Evolutionary conservation across 352 stramenopile genomes (phyloP).

Genomic region (Elongisporangium anandrum): DNA sequence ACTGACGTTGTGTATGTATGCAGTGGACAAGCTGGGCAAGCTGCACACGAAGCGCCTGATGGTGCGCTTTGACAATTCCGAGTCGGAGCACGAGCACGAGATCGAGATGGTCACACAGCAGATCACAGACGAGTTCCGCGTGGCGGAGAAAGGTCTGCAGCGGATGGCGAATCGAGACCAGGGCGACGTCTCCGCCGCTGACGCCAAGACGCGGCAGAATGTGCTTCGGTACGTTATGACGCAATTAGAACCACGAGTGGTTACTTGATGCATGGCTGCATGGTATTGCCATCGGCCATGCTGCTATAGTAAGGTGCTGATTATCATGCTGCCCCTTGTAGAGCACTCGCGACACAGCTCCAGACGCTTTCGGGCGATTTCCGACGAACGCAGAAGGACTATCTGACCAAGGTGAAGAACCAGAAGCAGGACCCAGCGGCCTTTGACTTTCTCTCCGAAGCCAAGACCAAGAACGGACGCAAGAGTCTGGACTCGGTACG

Average conservation of each 20-base stretch:
- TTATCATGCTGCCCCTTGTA: too few relatives aligned
- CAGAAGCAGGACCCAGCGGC: slow-evolving; percentile 95
- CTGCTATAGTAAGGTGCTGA: background rate
- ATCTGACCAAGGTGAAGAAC: slow-evolving; percentile 93
- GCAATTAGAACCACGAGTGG: background rate
- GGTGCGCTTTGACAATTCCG: slow-evolving; percentile 83
- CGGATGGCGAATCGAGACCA: slow-evolving; percentile 63
- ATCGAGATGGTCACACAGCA: slow-evolving; percentile 77
- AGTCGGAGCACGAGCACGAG: slow-evolving; percentile 83
- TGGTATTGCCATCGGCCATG: background rate
- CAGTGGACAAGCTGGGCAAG: slow-evolving; percentile 84
- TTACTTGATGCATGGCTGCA: background rate
- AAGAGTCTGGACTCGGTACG: slow-evolving; percentile 49
- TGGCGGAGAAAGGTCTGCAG: slow-evolving; percentile 67
- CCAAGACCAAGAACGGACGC: slow-evolving; percentile 54
- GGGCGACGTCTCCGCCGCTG: slow-evolving; percentile 65
- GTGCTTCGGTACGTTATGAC: slow-evolving; percentile 53
- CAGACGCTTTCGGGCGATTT: slow-evolving; percentile 96
- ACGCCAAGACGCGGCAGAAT: slow-evolving; percentile 84
- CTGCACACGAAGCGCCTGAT: slow-evolving; percentile 83
- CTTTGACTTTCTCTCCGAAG: slow-evolving; percentile 87
- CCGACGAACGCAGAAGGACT: slow-evolving; percentile 97
- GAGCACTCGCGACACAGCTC: slow-evolving; percentile 94
- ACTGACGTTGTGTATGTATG: background rate
- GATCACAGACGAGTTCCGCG: slow-evolving; percentile 82